Base-by-base conservation (phyloP, 2,329 filamentous ascomycete species). In the Aphanocladium album region DNA sequence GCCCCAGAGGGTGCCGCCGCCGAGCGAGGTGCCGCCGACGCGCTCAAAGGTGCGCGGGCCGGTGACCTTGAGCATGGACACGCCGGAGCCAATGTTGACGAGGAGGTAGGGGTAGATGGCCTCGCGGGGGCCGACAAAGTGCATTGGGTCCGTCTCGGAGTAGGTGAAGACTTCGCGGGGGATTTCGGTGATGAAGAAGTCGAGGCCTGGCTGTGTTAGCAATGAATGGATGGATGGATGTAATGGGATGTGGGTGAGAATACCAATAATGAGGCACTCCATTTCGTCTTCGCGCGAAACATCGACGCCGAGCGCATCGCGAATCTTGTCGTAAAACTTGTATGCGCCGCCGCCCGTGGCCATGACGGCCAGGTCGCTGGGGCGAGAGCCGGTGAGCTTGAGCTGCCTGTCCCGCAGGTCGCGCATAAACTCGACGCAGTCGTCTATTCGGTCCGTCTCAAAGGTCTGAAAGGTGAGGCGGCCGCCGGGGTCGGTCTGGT, bases 181-280 rank as follows among this genome's bases (percentile, higher is more conserved):
- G 62, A 99, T 98, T 73, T 98, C 93, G 65, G 91, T 96, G 71
- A 98, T 98, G 80, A 99, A 98, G 78, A 98, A 99, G 73, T 99
- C 95, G 47, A 99, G 86, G 14, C 93, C 92, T 91, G 67, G 63
- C 16, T 3, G 9, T 11, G 39, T 56, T 16, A 50, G 33, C 16
- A 57, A 16, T 19, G 35, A 35, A n/a, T 19, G 9, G n/a, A n/a
- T 17, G 19, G 43, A 5, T 41, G 12, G n/a, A 14, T n/a, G 43
- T 5, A 25, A 35, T 35, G 7, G 9, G 41, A 30, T 12, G 2
- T 11, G 0, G 11, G 30, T n/a, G n/a, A n/a, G n/a, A n/a, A n/a
- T 74, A 92, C 90, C 92, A 69, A 95, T 95, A 65, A 99, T 99
- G 62, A 99, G 78, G 72, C 95, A 99, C 74, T 96, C 92, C 95